phyloP scores from a whole-genome alignment of 495 filamentous ascomycete species.

The Neurospora sp. region DNA sequence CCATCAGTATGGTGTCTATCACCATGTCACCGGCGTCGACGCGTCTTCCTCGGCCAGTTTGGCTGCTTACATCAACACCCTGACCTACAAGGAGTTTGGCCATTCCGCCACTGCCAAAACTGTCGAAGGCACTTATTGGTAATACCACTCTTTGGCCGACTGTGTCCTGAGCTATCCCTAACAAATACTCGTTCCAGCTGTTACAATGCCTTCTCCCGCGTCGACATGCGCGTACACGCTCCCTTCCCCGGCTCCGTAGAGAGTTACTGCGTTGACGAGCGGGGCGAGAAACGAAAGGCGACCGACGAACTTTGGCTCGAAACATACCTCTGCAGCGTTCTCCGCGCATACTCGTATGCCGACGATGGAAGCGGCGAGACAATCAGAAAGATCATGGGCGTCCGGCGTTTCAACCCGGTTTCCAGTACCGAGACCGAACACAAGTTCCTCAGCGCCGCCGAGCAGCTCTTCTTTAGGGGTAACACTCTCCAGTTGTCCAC shows the following conservation, averaged over 20 bases:
- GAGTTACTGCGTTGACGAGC: conserved; percentile 92
- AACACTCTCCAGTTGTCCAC: conserved; percentile 6
- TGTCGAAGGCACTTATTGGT: conserved; percentile 90
- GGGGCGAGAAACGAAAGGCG: conserved; percentile 84
- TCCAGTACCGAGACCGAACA: conserved; percentile 96
- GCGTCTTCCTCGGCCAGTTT: conserved; percentile 95
- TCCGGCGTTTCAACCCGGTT: conserved; percentile 91
- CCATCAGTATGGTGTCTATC: conserved; percentile 76
- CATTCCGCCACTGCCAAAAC: conserved; percentile 74
- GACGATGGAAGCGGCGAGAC: conserved; percentile 87
- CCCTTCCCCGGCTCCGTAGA: conserved; percentile 93
- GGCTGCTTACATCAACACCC: conserved; percentile 95
- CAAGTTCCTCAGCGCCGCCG: conserved; percentile 89
- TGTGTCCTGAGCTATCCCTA: not conserved
- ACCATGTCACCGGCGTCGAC: conserved; percentile 96
- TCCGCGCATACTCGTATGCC: conserved; percentile 91
- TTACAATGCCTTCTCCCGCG: conserved; percentile 97
- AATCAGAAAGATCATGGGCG: conserved; percentile 88
- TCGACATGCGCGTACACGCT: conserved; percentile 97
- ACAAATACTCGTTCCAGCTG: conserved; percentile 46
- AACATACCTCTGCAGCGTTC: conserved; percentile 87
- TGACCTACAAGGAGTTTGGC: conserved; percentile 79
- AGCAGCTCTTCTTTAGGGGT: conserved; percentile 92
- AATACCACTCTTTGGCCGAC: conserved; percentile 11
- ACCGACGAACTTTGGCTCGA: conserved; percentile 93